Base-by-base conservation (phyloP, 768 basidiomycete genomes). In the Fistulinella prunicolor region DNA sequence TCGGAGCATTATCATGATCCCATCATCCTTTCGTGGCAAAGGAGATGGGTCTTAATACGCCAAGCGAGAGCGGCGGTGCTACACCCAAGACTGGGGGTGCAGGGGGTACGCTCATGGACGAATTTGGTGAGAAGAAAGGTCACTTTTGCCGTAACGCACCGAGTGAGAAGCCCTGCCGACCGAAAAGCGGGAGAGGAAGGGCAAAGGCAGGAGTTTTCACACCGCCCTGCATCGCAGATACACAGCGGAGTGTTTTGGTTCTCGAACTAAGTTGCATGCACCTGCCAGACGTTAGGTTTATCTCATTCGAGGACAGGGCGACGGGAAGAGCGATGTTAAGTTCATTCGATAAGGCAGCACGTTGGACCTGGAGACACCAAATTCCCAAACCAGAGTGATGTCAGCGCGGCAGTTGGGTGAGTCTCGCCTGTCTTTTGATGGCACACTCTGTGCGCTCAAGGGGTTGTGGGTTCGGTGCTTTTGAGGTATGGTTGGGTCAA, bases 321-420 rank as follows among this genome's bases (percentile, higher is more conserved):
- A 92, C 90, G 85, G 88, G 44, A 93, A 89, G 5, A 85, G 82
- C 56, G 85, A 83, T 58, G 79, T 90, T 62, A 89, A 87, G 68
- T 77, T 91, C 59, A 86, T 88, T 49, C 78, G 83, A 45, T 87
- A 89, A 65, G 71, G 75, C 13, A 82, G 81, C 47, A 75, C 82
- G 8, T 71, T 93, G 35, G 86, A 93, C 62, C 74, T 94, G 9
- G 83, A 80, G 32, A 93, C 2, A 66, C 62, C 23, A 76, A 75
- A 60, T 89, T 90, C 62, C 70, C 71, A 28, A 78, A 78, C 51
- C 84, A 89, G 63, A 77, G 75, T 47, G 89, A 94, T 62, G 83
- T 93, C 61, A 83, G 79, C 23, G 84, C 88, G 6, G 87, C 88
- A 2, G 78, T 89, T 47, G 90, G 85, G 74, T 80, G 50, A 17